Evolutionary conservation across 441 rosid species (phyloP).

Genomic region (Eutrema salsugineum): DNA sequence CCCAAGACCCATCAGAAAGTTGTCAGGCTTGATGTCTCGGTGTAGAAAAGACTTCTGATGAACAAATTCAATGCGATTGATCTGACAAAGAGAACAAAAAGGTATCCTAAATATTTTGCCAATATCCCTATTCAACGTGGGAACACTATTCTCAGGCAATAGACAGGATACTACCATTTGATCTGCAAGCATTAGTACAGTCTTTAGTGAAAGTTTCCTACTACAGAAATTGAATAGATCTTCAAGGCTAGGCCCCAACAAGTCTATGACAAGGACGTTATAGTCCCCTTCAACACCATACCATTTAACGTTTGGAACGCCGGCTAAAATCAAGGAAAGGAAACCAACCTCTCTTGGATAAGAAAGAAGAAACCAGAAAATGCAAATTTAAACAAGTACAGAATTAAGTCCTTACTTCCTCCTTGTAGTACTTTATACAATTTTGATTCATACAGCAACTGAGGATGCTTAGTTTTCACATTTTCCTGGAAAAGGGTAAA

Average conservation of each 20-base stretch:
- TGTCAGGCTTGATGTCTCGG: conserved; percentile 94
- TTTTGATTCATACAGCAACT: conserved; percentile 78
- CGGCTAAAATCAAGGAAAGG: conserved; percentile 48
- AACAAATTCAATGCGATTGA: conserved; percentile 80
- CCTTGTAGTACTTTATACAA: conserved; percentile 80
- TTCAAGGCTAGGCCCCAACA: conserved; percentile 89
- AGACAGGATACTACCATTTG: conserved; percentile 62
- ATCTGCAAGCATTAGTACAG: conserved; percentile 91
- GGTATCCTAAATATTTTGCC: background rate
- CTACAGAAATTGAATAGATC: conserved; percentile 88
- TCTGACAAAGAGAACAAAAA: conserved; percentile 40
- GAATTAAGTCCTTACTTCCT: conserved; percentile 60
- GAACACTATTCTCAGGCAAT: background rate
- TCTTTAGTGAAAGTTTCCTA: conserved; percentile 78
- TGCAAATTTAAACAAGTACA: conserved; percentile 5
- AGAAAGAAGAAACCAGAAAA: conserved; percentile 11
- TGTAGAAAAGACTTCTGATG: conserved; percentile 87
- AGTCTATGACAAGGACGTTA: conserved; percentile 87
- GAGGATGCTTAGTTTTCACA: conserved; percentile 90
- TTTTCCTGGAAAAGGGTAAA: conserved; percentile 50
- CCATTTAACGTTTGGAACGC: conserved; percentile 91
- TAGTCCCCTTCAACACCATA: conserved; percentile 92
- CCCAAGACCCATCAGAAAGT: conserved; percentile 92
- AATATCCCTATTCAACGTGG: background rate
- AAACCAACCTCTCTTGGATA: conserved; percentile 13